Evolutionary conservation across 2,329 filamentous ascomycete genomes (phyloP).

Genomic region (Alternaria panax): DNA sequence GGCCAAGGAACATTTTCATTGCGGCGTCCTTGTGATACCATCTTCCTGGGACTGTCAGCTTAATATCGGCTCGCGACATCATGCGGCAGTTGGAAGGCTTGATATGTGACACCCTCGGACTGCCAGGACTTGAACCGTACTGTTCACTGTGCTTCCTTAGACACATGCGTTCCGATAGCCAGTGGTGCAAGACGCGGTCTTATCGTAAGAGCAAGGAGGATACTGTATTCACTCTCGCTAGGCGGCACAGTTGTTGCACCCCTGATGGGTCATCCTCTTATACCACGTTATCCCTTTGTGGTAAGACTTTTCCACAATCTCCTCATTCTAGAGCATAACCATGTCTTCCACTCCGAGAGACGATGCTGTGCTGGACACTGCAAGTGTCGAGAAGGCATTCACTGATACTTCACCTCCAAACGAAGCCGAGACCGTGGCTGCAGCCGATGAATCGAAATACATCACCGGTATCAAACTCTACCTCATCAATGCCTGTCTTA

Average conservation of each 20-base stretch:
- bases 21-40: not conserved
- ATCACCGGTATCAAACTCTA: constrained; percentile 7
- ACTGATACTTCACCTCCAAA: not conserved
- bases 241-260: not conserved
- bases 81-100: not conserved
- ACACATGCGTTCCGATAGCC: not conserved
- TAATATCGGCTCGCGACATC: not conserved
- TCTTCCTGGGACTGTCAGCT: not conserved
- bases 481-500: constrained; percentile 4
- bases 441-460: not conserved
- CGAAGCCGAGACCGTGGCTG: not conserved
- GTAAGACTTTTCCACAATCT: not conserved
- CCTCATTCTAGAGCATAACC: not conserved
- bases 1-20: not conserved
- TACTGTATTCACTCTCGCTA: not conserved
- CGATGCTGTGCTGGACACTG: not conserved
- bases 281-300: not conserved
- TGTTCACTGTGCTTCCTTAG: not conserved
- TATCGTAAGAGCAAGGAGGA: not conserved
- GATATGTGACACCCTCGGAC: not conserved
- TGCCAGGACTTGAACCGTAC: not conserved
- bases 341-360: not conserved
- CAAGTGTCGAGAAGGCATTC: not conserved
- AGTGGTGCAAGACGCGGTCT: not conserved
- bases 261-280: not conserved